Evolutionary conservation across 257 asterid genomes (phyloP).

Genomic region (Solanum okadae): DNA sequence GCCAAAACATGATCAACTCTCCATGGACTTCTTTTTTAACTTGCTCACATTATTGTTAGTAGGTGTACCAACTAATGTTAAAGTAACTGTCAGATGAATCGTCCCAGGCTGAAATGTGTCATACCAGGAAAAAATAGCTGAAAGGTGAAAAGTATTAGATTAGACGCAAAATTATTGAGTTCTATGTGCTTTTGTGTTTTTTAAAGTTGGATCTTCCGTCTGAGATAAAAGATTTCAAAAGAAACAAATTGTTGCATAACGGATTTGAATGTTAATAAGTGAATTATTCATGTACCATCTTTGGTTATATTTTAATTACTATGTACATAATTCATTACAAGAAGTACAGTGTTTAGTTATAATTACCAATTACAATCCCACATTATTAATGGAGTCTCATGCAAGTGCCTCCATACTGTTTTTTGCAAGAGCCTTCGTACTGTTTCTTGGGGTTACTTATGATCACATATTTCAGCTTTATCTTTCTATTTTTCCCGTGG

Average conservation of each 20-base stretch:
- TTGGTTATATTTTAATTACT: background rate
- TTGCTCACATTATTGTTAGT: background rate
- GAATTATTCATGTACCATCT: background rate
- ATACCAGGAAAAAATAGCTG: background rate
- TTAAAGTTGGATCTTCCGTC: background rate
- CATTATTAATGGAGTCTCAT: background rate
- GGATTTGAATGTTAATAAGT: background rate
- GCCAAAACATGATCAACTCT: background rate
- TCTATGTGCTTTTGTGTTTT: background rate
- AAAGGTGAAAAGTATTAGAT: background rate
- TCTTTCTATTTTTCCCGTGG: slow-evolving; percentile 91
- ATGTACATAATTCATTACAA: background rate
- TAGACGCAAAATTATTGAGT: background rate
- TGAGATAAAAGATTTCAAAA: background rate
- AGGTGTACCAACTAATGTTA: background rate
- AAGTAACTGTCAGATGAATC: background rate
- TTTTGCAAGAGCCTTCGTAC: background rate
- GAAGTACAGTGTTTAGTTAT: background rate
- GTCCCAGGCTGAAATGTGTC: background rate
- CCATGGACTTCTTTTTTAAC: background rate
- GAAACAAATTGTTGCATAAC: background rate
- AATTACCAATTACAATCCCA: background rate
- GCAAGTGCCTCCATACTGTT: background rate
- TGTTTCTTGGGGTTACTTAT: background rate
- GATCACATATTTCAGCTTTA: slow-evolving; percentile 27